These are phyloP conservation scores for Ophiostoma angusticollis DNA, from an alignment of 2,329 filamentous ascomycete genomes.

Conservation along the genomic window DNA sequence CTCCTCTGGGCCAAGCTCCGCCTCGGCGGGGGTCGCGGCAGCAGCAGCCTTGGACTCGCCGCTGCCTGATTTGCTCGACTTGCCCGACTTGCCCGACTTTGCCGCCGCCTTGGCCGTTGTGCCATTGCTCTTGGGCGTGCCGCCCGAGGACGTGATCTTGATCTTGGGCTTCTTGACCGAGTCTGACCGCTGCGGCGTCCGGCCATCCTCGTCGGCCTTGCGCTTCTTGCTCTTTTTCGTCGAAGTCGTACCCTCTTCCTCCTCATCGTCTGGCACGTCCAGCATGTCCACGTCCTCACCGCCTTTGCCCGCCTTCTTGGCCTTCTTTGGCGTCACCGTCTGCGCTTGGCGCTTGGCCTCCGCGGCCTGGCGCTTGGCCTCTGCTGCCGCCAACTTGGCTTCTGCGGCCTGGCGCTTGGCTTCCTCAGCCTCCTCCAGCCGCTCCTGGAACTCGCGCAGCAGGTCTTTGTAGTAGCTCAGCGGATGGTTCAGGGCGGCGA, in stretches of 20 bases:
- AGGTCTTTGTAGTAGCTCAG: constrained; percentile 75
- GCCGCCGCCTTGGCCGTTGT: constrained; percentile 43
- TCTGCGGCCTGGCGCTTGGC: constrained; percentile 27
- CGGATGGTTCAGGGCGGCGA: constrained; percentile 67
- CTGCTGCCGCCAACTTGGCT: constrained; percentile 2
- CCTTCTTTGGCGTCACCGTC: constrained; percentile 28
- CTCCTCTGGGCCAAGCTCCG: constrained; percentile 45
- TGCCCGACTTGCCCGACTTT: constrained; percentile 4
- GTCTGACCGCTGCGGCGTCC: constrained; percentile 31
- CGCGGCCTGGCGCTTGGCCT: constrained; percentile 27
- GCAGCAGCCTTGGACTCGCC: constrained; percentile 22
- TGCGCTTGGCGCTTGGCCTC: constrained; percentile 26
- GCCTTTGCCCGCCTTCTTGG: constrained; percentile 40
- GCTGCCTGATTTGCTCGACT: constrained; percentile 5
- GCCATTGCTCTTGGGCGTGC: constrained; percentile 33
- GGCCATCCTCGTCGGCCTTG: constrained; percentile 60
- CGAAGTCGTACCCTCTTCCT: constrained; percentile 28
- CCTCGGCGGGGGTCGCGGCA: constrained; percentile 35
- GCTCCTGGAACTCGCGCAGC: constrained; percentile 56
- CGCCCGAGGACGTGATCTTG: constrained; percentile 42
- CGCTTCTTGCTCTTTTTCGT: constrained; percentile 60
- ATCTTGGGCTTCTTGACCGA: constrained; percentile 58
- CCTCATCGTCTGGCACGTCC: constrained; percentile 38
- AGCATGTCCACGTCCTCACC: constrained; percentile 50
- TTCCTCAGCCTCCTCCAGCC: constrained; percentile 44